Evolutionary conservation across 495 filamentous ascomycete genomes (phyloP), one percentile per base, ranked within the genome.

Genomic region (Collariella sp.): DNA sequence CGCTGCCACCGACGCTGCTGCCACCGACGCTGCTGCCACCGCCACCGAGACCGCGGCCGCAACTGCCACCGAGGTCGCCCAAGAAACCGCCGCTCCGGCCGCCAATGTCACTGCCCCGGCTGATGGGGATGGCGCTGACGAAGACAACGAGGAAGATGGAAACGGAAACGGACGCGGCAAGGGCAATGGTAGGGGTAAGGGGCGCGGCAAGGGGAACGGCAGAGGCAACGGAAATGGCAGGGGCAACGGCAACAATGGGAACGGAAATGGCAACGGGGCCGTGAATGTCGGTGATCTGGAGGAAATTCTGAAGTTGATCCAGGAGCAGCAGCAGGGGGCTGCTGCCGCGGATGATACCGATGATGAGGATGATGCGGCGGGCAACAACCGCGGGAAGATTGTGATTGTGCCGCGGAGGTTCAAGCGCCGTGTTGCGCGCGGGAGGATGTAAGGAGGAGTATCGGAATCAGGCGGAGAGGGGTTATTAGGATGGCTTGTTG

Each of bases 131-230:
- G 13, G 5, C 5, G 52, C 9, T 20, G 56, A 46, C 50, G 49
- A 54, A 31, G 50, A 45, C 10, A 58, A 46, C 12, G 46, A 24
- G 3, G 50, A 35, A 7, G 50, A 54, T 7, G 56, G 56, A 1
- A 59, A 58, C 26, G 45, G 35, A 19, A 53, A 54, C 2, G 56
- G 44, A n/a, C 47, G 53, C 20, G 55, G 50, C 2, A 57, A 50
- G 20, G 55, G 34, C 19, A 52, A 50, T 5, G 47, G 23, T 35
- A 18, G 18, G 10, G 40, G 39, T 7, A 50, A 29, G 18, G 52
- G 18, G 11, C 18, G 23, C 18, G 47, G 38, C 15, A 29, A 39
- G 47, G 48, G 26, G 7, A 45, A 51, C 11, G 50, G 50, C n/a
- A 49, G 53, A 20, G 56, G 50, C 12, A 58, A 58, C 20, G 56